Evolutionary conservation across 768 basidiomycete species (phyloP), one percentile per base, ranked within the genome.

Genomic region (Floccularia luteovirens): DNA sequence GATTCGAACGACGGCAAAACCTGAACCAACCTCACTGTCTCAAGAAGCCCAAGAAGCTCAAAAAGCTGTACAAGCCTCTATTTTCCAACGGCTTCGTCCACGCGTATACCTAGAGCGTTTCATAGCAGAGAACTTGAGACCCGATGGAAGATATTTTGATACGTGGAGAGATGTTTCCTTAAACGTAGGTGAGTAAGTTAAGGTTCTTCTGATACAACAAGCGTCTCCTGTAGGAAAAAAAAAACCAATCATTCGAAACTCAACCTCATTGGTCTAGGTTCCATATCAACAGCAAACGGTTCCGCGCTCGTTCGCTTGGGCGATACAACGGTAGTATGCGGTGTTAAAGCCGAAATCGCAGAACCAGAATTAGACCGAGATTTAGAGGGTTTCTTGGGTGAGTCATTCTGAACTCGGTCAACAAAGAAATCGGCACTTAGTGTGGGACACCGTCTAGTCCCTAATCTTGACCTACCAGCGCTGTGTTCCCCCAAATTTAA

Each of bases 401-500:
- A 42, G 74, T 53, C 8, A 13, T 24, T 17, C 33, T 34, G 33
- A 8, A 10, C 17, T 11, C 10, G 8, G 8, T n/a, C n/a, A n/a
- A n/a, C 17, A 10, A 8, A 34, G 14, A 8, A 14, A 8, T 19
- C 25, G 7, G 19, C 7, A 10, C 22, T n/a, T 17, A 10, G 19
- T 36, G 23, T 25, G 27, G n/a, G n/a, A n/a, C 12, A 38, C 21
- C 21, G 14, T 12, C 20, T 45, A 92, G 94, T 98, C 0, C 94
- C 96, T 1, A 98, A 98, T 53, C 65, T 98, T 47, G 94, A 99
- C 58, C 73, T 99, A 1, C 86, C 93, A 2, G 86, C 94, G 0
- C 73, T 98, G 42, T 97, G 91, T 55, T 92, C 91, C 5, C 82
- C 94, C 0, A 79, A 76, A 50, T 98, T 96, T 69, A 93, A 92